phyloP scores from a whole-genome alignment of 164 flowering plant species.

The Kingdonia uniflora region DNA sequence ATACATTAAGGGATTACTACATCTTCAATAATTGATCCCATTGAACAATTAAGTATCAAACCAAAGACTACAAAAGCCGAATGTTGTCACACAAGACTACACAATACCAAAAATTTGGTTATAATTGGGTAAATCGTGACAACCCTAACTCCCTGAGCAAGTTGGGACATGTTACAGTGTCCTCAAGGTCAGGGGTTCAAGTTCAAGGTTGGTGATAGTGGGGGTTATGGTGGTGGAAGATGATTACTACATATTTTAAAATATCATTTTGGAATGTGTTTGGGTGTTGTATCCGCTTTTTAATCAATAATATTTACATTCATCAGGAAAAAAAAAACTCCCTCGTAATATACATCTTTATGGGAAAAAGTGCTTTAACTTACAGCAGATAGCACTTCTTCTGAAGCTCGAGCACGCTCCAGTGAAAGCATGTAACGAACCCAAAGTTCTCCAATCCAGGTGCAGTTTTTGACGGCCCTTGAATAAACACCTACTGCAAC shows the following conservation, averaged over 20 bases:
- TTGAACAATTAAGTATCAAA: too few species aligned
- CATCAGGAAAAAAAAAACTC: too few species aligned
- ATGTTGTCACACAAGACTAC: too few species aligned
- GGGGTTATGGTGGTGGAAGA: not conserved
- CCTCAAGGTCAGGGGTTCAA: too few species aligned
- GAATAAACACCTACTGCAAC: conserved; percentile 41
- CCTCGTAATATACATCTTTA: not conserved
- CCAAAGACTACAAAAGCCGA: too few species aligned
- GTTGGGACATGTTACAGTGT: too few species aligned
- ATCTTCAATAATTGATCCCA: too few species aligned
- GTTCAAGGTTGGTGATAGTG: not conserved
- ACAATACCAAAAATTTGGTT: too few species aligned
- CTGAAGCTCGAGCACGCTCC: conserved; percentile 64
- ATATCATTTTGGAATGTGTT: not conserved
- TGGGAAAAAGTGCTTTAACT: conserved; percentile 15
- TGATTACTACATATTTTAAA: not conserved
- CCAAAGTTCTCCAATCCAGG: conserved; percentile 93
- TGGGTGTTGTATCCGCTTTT: too few species aligned
- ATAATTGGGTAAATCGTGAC: not conserved
- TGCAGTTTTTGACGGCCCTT: conserved; percentile 79
- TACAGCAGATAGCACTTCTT: conserved; percentile 63
- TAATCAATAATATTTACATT: too few species aligned
- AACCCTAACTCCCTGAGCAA: not conserved
- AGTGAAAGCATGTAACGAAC: conserved; percentile 58
- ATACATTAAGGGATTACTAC: too few species aligned